Conservation (phyloP, 768 basidiomycete species). For the Auriscalpium orientale region DNA sequence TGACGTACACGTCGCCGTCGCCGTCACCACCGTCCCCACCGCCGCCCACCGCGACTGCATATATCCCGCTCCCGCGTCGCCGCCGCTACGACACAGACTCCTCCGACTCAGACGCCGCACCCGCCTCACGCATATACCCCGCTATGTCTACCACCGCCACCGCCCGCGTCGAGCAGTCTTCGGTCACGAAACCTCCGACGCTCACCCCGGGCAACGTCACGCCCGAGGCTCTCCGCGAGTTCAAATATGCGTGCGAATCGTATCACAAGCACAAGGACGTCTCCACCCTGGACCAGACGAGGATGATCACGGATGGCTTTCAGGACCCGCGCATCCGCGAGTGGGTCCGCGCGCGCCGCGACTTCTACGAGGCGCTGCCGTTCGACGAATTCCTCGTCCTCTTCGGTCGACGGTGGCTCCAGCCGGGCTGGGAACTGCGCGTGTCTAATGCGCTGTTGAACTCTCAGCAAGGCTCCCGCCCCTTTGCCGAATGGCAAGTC, state of each 20-base stretch:
- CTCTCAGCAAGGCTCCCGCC: neutral
- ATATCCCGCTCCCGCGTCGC: no score
- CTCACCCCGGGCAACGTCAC: neutral
- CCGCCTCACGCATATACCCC: no score
- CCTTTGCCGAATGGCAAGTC: neutral
- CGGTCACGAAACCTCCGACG: neutral
- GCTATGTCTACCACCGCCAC: no score
- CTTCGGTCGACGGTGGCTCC: neutral
- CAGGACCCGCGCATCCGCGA: neutral
- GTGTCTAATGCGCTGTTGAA: neutral
- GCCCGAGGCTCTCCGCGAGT: neutral
- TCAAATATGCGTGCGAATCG: neutral
- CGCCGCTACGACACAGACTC: no score
- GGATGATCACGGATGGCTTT: neutral
- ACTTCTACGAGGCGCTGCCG: neutral
- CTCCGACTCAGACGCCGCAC: no score
- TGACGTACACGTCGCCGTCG: no score
- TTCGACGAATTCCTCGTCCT: neutral
- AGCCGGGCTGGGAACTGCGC: neutral
- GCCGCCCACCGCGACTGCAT: no score
- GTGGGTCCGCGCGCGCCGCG: neutral
- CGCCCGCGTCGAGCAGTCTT: no score
- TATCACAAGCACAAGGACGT: neutral
- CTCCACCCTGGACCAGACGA: neutral
- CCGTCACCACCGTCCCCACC: no score